Evolutionary conservation across 495 filamentous ascomycete genomes (phyloP).

Genomic region (Cercophora newfieldiana): DNA sequence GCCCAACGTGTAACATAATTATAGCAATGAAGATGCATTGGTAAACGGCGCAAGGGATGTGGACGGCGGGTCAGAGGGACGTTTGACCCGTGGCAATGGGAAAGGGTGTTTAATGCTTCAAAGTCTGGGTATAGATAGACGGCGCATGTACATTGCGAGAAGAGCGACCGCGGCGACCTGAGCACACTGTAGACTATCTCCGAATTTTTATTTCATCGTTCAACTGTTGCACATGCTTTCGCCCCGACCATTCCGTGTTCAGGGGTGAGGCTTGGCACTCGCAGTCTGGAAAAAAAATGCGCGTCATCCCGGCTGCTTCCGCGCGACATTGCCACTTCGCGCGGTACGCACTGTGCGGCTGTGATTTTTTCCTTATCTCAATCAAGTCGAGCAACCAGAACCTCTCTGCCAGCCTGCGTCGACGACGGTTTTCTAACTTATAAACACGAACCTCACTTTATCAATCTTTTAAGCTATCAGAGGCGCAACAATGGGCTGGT

Average conservation of each 20-base stretch:
- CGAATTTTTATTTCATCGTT: neutral
- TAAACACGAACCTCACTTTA: neutral
- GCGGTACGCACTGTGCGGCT: neutral
- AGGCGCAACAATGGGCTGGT: slow-evolving; percentile 80
- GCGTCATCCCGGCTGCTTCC: slow-evolving; percentile 22
- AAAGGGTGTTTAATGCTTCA: neutral
- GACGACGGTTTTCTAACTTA: neutral
- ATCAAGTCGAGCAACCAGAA: neutral
- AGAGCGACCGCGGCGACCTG: neutral
- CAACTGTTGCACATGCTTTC: neutral
- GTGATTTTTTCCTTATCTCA: slow-evolving; percentile 23
- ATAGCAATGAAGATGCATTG: neutral
- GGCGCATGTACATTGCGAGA: neutral
- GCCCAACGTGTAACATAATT: slow-evolving; percentile 62
- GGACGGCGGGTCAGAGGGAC: neutral
- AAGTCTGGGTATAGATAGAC: neutral
- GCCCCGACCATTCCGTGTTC: neutral
- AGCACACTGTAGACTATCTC: neutral
- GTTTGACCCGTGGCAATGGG: neutral
- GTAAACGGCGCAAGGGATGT: neutral
- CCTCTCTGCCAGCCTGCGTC: neutral
- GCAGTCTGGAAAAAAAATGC: slow-evolving; percentile 3
- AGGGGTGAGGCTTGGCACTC: slow-evolving; percentile 7
- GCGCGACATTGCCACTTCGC: slow-evolving; percentile 9
- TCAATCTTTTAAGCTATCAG: neutral